Percentiles rank a stretch among this genome's conserved stretches.
phyloP scores from a whole-genome alignment of 306 rosid genomes.

The Begonia masoniana region DNA sequence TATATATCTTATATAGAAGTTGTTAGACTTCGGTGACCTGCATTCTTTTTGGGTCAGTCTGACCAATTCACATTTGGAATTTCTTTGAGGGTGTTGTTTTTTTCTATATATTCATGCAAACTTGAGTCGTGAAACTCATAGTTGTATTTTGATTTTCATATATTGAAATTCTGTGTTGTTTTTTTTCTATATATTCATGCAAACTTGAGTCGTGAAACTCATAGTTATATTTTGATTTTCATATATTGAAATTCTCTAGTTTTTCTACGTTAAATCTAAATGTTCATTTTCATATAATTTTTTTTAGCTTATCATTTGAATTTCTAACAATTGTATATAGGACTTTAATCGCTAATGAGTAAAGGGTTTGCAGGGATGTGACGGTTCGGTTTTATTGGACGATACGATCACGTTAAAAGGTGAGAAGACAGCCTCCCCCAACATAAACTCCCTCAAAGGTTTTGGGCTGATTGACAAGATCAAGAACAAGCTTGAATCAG shows the following conservation, averaged over 20 bases:
- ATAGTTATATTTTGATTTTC: not conserved
- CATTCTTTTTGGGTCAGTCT: too few relatives aligned
- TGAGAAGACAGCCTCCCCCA: conserved; percentile 62
- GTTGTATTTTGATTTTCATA: not conserved
- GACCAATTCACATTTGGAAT: too few relatives aligned
- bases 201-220: not conserved
- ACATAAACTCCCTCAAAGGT: conserved; percentile 59
- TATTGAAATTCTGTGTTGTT: too few relatives aligned
- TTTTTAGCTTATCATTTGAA: not conserved
- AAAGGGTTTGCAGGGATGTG: conserved; percentile 53
- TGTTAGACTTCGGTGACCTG: too few relatives aligned
- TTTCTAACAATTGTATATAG: not conserved
- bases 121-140: not conserved
- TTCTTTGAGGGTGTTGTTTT: too few relatives aligned
- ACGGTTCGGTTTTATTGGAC: conserved; percentile 75
- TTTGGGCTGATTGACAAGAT: conserved; percentile 44
- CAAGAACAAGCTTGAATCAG: conserved; percentile 78
- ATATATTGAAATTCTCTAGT: too few relatives aligned
- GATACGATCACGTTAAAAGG: conserved; percentile 70
- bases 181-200: too few relatives aligned
- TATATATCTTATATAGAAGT: too few relatives aligned
- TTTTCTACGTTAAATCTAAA: too few relatives aligned
- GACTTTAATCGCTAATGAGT: not conserved
- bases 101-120: too few relatives aligned
- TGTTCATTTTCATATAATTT: not conserved